phyloP scores from a whole-genome alignment of 1,139 yeast species.

The Lodderomyces theae region DNA sequence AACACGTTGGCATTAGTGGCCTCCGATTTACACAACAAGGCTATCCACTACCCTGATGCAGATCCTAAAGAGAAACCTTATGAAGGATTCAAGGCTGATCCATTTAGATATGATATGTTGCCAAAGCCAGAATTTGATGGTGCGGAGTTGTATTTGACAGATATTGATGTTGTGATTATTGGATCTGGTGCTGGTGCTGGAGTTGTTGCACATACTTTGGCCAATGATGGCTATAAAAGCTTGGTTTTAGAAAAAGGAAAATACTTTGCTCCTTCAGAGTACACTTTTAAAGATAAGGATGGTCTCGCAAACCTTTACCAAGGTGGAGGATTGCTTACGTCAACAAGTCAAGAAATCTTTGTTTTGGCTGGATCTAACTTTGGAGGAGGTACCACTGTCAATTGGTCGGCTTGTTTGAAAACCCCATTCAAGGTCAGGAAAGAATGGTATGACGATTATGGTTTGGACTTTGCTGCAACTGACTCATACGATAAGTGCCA shows the following conservation, averaged over 20 bases:
- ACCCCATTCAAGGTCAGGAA: slow-evolving; percentile 54
- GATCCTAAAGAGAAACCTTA: slow-evolving; percentile 31
- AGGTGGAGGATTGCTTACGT: slow-evolving; percentile 32
- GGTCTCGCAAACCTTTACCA: slow-evolving; percentile 44
- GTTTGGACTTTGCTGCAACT: slow-evolving; percentile 48
- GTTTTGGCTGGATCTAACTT: slow-evolving; percentile 55
- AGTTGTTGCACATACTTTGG: slow-evolving; percentile 51
- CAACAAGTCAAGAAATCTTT: slow-evolving; percentile 35
- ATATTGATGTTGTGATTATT: slow-evolving; percentile 45
- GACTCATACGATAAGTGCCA: slow-evolving; percentile 46
- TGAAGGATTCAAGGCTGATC: slow-evolving; percentile 26
- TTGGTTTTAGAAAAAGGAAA: slow-evolving; percentile 56
- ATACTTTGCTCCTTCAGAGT: slow-evolving; percentile 39
- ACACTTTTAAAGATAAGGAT: slow-evolving; percentile 36
- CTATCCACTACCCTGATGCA: slow-evolving; percentile 34
- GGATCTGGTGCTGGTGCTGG: slow-evolving; percentile 65
- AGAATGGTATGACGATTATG: slow-evolving; percentile 52
- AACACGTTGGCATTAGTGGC: slow-evolving; percentile 25
- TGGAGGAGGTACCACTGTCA: slow-evolving; percentile 62
- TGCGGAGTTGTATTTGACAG: slow-evolving; percentile 34
- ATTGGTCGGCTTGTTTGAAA: slow-evolving; percentile 59
- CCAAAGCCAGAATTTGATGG: slow-evolving; percentile 31
- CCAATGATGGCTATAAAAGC: slow-evolving; percentile 43
- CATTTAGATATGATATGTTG: slow-evolving; percentile 31
- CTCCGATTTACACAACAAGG: slow-evolving; percentile 33